phyloP scores from a whole-genome alignment of 2,329 filamentous ascomycete species.

The Davidsoniella eucalypti region DNA sequence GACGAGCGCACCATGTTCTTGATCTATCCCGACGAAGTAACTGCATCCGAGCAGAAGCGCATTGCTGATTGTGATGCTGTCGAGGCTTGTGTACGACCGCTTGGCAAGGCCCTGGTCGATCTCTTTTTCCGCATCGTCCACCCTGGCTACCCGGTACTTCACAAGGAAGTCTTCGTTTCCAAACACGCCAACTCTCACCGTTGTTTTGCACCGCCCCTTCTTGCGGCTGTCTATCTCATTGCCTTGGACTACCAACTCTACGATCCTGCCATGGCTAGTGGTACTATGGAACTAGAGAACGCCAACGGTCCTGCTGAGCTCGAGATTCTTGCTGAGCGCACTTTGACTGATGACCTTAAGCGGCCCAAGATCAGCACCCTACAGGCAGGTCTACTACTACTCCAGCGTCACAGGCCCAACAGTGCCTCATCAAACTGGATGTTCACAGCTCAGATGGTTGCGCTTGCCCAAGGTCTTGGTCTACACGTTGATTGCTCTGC shows the following conservation, averaged over 20 bases:
- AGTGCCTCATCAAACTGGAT: conserved; percentile 20
- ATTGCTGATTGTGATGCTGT: conserved; percentile 31
- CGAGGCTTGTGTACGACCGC: conserved; percentile 28
- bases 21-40: conserved; percentile 21
- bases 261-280: conserved; percentile 25
- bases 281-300: conserved; percentile 19
- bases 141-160: conserved; percentile 33
- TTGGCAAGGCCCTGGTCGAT: conserved; percentile 39
- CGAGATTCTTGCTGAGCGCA: conserved; percentile 21
- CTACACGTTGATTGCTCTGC: conserved; percentile 35
- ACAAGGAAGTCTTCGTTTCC: conserved; percentile 36
- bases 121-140: conserved; percentile 41
- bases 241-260: conserved; percentile 35
- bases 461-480: conserved; percentile 31
- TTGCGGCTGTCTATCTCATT: conserved; percentile 36
- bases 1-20: conserved; percentile 23
- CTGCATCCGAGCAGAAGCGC: conserved; percentile 24
- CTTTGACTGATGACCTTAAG: conserved; percentile 21
- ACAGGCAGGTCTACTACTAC: conserved; percentile 27
- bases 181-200: conserved; percentile 33
- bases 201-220: conserved; percentile 32
- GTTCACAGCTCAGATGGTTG: conserved; percentile 27
- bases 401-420: conserved; percentile 20
- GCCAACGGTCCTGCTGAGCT: conserved; percentile 21
- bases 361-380: conserved; percentile 27